Base-by-base conservation (phyloP, 208 protist species). In the Trypanosoma congolense region DNA sequence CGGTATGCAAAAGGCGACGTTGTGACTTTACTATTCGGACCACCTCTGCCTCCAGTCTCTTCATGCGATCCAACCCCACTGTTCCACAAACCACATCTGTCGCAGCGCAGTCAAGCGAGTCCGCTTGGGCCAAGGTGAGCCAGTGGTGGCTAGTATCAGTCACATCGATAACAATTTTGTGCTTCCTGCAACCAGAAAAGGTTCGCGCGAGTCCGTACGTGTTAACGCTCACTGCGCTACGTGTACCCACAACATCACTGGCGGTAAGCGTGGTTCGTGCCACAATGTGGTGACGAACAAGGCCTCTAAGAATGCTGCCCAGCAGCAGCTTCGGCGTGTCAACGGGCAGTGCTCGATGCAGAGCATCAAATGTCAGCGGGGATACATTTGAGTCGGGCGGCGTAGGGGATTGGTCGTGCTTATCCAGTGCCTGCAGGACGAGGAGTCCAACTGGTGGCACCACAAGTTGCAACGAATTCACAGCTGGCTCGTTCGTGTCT, bases 11-110 rank as follows among this genome's bases (percentile, higher is more conserved):
- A 50, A 85, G 51, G 18, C 48, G 50, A 4, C 61, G 60, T 28
- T 58, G 61, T 26, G 29, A 6, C 56, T 87, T 87, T 72, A 91
- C 73, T 44, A 75, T 40, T 16, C 66, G 65, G 45, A 91, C 69
- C 50, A 87, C 77, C 26, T 52, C 61, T 18, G 75, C 71, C 50
- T 87, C 74, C 10, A 83, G 45, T 53, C 70, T 77, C 47, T 72
- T 73, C 59, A 52, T 59, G 4, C 59, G 59, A 6, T 79, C 58
- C 29, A 65, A 19, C 18, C 65, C 49, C 8, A 64, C 6, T 29
- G 41, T 24, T 6, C 19, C 40, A 53, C 50, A 56, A 30, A 60
- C 60, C 16, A 43, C 35, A 24, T 35, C 45, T 16, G 61, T 41
- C 3, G 40, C n/a, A 4, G 48, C 41, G 2, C n/a, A 28, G 10